Evolutionary conservation across 164 flowering plant genomes (phyloP).

Genomic region (Aristolochia contorta): DNA sequence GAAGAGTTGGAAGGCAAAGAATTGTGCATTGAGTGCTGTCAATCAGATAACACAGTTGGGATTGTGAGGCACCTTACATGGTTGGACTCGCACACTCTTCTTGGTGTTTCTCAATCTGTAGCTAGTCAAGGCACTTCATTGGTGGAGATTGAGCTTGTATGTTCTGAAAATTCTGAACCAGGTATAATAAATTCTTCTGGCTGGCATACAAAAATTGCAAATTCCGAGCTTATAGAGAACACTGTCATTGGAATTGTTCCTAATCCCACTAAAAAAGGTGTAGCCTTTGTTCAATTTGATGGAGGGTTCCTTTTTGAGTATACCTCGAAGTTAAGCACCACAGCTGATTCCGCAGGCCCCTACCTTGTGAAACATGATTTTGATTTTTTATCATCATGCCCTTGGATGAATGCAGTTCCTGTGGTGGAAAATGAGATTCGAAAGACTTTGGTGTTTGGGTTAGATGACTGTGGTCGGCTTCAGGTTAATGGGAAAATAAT

Average conservation of each 20-base stretch:
- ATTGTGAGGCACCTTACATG: slow-evolving; percentile 61
- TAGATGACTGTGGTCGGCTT: slow-evolving; percentile 60
- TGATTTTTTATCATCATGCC: slow-evolving; percentile 60
- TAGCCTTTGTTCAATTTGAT: slow-evolving; percentile 69
- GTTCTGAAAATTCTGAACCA: slow-evolving; percentile 64
- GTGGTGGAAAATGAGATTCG: slow-evolving; percentile 28
- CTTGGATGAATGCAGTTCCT: slow-evolving; percentile 57
- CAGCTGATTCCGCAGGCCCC: slow-evolving; percentile 10
- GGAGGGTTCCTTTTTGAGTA: slow-evolving; percentile 66
- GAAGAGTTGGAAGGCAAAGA: slow-evolving; percentile 80
- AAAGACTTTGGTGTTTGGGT: slow-evolving; percentile 58
- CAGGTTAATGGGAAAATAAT: slow-evolving; percentile 47
- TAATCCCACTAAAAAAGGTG: slow-evolving; percentile 36
- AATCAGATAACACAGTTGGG: slow-evolving; percentile 31
- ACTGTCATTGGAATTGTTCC: slow-evolving; percentile 44
- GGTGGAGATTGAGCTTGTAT: slow-evolving; percentile 56
- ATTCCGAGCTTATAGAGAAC: slow-evolving; percentile 28
- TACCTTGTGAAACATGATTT: slow-evolving; percentile 15
- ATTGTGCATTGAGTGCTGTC: slow-evolving; percentile 40
- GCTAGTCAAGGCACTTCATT: slow-evolving; percentile 29
- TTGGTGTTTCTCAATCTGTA: slow-evolving; percentile 47
- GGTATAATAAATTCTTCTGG: slow-evolving; percentile 56
- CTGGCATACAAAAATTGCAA: slow-evolving; percentile 48
- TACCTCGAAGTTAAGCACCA: slow-evolving; percentile 29
- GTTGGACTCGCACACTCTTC: slow-evolving; percentile 65